Evolutionary conservation across 441 rosid species (phyloP).

Genomic region (Arabidopsis hybrid): DNA sequence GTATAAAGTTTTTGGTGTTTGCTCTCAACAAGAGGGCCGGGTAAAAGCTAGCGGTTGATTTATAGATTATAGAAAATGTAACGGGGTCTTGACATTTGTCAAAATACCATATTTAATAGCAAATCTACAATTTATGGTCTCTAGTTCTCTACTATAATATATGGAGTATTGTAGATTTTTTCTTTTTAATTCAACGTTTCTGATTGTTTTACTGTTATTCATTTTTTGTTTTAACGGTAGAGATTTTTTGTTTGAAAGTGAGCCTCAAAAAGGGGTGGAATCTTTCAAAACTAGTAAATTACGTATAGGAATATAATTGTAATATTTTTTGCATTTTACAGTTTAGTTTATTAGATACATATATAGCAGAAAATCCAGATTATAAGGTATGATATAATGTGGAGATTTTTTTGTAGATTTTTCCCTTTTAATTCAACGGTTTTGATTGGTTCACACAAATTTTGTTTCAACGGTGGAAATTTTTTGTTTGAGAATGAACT

Average conservation of each 20-base stretch:
- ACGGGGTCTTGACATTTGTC: slow-evolving; percentile 27
- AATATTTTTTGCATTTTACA: neutral
- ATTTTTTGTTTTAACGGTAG: neutral
- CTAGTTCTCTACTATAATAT: neutral
- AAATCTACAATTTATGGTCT: neutral
- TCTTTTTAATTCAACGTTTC: neutral
- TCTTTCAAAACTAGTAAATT: neutral
- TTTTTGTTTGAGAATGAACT: neutral
- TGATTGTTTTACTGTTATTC: neutral
- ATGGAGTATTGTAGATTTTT: neutral
- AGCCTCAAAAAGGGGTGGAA: neutral
- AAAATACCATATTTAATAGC: neutral
- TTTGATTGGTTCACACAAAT: neutral
- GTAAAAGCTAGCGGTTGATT: neutral
- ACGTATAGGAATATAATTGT: neutral
- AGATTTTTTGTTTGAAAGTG: neutral
- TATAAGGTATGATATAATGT: neutral
- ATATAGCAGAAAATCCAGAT: neutral
- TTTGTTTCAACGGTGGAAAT: neutral
- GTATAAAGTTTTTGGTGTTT: neutral
- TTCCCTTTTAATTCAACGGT: neutral
- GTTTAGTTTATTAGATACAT: neutral
- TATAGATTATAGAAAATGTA: neutral
- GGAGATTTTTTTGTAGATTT: neutral
- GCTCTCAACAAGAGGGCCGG: neutral